Evolutionary conservation across 305 asterid genomes (phyloP).

Genomic region (Fraxinus albicans): DNA sequence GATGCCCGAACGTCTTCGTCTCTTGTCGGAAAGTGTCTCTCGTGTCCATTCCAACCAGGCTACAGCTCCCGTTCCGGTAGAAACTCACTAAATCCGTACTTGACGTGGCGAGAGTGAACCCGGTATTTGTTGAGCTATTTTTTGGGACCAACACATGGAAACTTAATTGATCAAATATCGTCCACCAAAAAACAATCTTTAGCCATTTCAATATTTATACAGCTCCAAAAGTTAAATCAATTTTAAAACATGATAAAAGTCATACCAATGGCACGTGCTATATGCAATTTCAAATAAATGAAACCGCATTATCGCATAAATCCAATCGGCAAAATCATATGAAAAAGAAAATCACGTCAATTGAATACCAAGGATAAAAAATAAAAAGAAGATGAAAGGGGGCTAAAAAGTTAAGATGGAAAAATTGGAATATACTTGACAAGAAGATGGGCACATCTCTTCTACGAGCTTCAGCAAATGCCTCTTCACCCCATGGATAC

Average conservation of each 20-base stretch:
- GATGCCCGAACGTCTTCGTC: no score
- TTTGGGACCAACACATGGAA: slow-evolving; percentile 55
- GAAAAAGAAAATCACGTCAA: slow-evolving; percentile 5
- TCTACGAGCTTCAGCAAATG: slow-evolving; percentile 80
- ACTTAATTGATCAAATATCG: slow-evolving; percentile 40
- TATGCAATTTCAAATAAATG: slow-evolving; percentile 73
- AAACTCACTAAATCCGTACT: no score
- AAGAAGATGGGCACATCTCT: slow-evolving; percentile 85
- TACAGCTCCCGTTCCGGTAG: no score
- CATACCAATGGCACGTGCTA: slow-evolving; percentile 99
- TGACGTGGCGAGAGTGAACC: no score
- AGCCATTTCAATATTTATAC: background rate
- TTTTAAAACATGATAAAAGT: slow-evolving; percentile 5
- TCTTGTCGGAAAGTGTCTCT: no score
- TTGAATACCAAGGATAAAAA: background rate
- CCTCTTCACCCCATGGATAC: slow-evolving; percentile 99
- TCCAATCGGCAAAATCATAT: background rate
- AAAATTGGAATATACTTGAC: slow-evolving; percentile 51
- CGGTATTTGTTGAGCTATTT: no score
- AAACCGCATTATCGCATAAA: slow-evolving; percentile 20
- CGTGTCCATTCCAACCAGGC: no score
- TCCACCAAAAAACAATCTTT: slow-evolving; percentile 1
- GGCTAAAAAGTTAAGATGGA: background rate
- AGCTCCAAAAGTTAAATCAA: slow-evolving; percentile 6
- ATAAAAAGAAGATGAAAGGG: background rate